These are phyloP conservation scores for Solanum sitiens DNA, from an alignment of 257 asterid genomes.

Conservation along the genomic window DNA sequence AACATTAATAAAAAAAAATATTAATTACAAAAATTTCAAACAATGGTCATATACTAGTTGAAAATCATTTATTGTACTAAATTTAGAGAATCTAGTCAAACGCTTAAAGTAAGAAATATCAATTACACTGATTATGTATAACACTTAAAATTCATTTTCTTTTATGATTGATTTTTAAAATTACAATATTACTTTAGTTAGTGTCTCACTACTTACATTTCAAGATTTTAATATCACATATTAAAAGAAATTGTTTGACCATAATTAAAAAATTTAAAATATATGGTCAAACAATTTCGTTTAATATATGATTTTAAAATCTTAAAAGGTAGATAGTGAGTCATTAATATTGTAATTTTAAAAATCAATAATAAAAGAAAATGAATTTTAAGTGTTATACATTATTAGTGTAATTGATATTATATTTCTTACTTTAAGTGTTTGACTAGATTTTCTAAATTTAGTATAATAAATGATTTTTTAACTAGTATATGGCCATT, in stretches of 20 bases:
- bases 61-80: too few species aligned
- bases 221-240: too few species aligned
- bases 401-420: background rate
- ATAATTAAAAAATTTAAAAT: too few species aligned
- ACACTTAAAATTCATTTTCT: background rate
- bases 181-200: background rate
- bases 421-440: background rate
- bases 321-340: background rate
- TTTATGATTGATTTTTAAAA: background rate
- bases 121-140: background rate
- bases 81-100: background rate
- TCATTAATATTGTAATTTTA: background rate
- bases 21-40: too few species aligned
- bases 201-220: background rate
- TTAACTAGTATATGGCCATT: background rate
- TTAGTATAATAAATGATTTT: background rate
- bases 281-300: too few species aligned
- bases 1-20: too few species aligned
- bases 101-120: background rate
- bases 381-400: background rate
- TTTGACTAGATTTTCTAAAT: background rate
- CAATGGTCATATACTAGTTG: too few species aligned
- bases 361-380: background rate
- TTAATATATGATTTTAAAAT: too few species aligned
- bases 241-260: too few species aligned